These are phyloP conservation scores for Heteromeles arbutifolia DNA, from an alignment of 306 rosid species.

Conservation along the genomic window DNA sequence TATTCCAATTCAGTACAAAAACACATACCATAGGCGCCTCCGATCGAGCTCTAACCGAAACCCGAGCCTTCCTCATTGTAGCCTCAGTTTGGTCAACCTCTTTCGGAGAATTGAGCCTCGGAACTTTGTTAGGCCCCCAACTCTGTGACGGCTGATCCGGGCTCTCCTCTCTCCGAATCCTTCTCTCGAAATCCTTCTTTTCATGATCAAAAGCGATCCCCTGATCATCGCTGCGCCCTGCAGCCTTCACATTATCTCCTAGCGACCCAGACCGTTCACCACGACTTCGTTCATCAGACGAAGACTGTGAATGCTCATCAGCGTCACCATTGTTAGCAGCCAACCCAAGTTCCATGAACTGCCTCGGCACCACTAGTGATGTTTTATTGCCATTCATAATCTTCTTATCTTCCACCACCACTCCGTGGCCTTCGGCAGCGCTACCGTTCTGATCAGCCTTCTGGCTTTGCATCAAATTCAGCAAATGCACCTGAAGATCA, in stretches of 20 bases:
- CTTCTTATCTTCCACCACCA: slow-evolving; percentile 22
- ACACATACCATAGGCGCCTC: slow-evolving; percentile 58
- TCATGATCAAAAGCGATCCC: slow-evolving; percentile 24
- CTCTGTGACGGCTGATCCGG: slow-evolving; percentile 32
- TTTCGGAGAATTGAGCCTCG: slow-evolving; percentile 41
- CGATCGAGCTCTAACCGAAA: slow-evolving; percentile 73
- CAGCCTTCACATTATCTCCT: slow-evolving; percentile 19
- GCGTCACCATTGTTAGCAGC: slow-evolving; percentile 31
- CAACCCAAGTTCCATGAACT: slow-evolving; percentile 62
- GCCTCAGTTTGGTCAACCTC: slow-evolving; percentile 65
- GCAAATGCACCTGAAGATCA: slow-evolving; percentile 37
- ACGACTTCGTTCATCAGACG: slow-evolving; percentile 34
- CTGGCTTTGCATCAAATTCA: slow-evolving; percentile 25
- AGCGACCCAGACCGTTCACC: slow-evolving; percentile 36
- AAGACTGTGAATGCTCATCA: slow-evolving; percentile 40
- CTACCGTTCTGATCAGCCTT: slow-evolving; percentile 17
- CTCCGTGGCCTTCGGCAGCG: slow-evolving; percentile 15
- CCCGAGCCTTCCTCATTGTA: slow-evolving; percentile 72
- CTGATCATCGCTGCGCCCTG: slow-evolving; percentile 23
- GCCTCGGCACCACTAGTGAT: slow-evolving; percentile 38
- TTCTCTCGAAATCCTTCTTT: slow-evolving; percentile 25
- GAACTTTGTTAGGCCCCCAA: slow-evolving; percentile 39
- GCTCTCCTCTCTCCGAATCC: slow-evolving; percentile 34
- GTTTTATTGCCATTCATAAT: slow-evolving; percentile 7
- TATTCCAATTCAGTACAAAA: background rate